Base-by-base conservation (phyloP, 169 alveolate genomes). In the Cyclospora cayetanensis region DNA sequence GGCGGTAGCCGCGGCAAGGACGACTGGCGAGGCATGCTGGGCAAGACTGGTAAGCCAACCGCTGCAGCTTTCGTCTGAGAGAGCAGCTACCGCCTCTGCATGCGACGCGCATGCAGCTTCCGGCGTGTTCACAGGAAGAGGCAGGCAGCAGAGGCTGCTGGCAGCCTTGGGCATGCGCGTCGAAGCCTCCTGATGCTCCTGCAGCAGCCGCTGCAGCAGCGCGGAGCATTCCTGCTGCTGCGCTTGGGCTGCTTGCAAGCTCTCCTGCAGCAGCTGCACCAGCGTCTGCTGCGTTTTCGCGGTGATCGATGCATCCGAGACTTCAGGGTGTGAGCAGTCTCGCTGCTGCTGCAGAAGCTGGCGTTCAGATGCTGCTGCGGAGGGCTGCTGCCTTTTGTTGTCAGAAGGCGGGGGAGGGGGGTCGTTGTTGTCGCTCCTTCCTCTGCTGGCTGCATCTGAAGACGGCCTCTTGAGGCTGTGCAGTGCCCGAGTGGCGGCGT, bases 121-220 rank as follows among this genome's bases (percentile, higher is more conserved):
- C 41, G 89, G 15, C 34, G 52, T 53, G 22, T 39, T 3, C 0
- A 20, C 89, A 34, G 34, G 3, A 15, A 27, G 37, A 4, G 46
- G 29, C 66, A 34, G 52, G 18, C 29, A 5, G 1, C 18, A 11
- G 27, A 50, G 27, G 52, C 27, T 43, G 86, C 68, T 39, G 42
- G n/a, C 68, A 29, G 41, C 20, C 35, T 42, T 80, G 66, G 1
- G 89, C 72, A 31, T 25, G 66, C 52, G 52, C 25, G 35, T 52
- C 7, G 88, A 9, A 11, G 76, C 89, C n/a, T 80, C 89, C 20
- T 80, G 89, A 31, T n/a, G n/a, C 76, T 80, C 76, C 18, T 80
- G 89, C 42, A 80, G 74, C 52, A 50, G 76, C 46, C 37, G 39
- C 20, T 27, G 55, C 76, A 80, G 89, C 74, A 31, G 89, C 39